Evolutionary conservation across 495 filamentous ascomycete species (phyloP).

Genomic region (Talaromyces nanjingensis): DNA sequence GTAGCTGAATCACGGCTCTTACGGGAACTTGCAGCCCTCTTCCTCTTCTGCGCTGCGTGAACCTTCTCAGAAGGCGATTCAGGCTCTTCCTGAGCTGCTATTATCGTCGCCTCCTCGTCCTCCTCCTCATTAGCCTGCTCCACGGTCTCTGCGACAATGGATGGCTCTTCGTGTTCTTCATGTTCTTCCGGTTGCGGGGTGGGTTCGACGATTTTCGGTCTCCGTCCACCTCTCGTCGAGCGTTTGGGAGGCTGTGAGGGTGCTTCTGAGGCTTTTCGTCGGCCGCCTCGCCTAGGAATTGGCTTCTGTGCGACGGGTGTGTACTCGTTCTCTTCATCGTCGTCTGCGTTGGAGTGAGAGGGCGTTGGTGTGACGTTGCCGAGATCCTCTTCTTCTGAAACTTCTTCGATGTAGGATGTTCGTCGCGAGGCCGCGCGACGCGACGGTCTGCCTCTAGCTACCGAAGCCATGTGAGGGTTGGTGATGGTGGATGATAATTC

Average conservation of each 20-base stretch:
- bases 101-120: constrained; percentile 43
- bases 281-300: constrained; percentile 39
- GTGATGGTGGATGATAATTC: constrained; percentile 12
- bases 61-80: constrained; percentile 58
- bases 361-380: constrained; percentile 46
- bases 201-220: constrained; percentile 22
- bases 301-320: constrained; percentile 57
- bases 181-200: constrained; percentile 26
- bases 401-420: constrained; percentile 65
- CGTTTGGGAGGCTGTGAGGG: constrained; percentile 35
- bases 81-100: constrained; percentile 41
- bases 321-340: constrained; percentile 66
- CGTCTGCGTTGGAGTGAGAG: constrained; percentile 34
- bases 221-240: constrained; percentile 27
- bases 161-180: constrained; percentile 37
- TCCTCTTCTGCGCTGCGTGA: constrained; percentile 55
- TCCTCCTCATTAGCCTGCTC: constrained; percentile 23
- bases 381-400: constrained; percentile 58
- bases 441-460: constrained; percentile 65
- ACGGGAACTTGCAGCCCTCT: constrained; percentile 55
- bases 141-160: constrained; percentile 30
- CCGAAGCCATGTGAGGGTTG: constrained; percentile 39
- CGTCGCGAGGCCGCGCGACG: constrained; percentile 66
- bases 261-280: constrained; percentile 52
- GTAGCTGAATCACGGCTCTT: constrained; percentile 44